Conservation (phyloP, 768 basidiomycete genomes). For the Pisolithus tinctorius region DNA sequence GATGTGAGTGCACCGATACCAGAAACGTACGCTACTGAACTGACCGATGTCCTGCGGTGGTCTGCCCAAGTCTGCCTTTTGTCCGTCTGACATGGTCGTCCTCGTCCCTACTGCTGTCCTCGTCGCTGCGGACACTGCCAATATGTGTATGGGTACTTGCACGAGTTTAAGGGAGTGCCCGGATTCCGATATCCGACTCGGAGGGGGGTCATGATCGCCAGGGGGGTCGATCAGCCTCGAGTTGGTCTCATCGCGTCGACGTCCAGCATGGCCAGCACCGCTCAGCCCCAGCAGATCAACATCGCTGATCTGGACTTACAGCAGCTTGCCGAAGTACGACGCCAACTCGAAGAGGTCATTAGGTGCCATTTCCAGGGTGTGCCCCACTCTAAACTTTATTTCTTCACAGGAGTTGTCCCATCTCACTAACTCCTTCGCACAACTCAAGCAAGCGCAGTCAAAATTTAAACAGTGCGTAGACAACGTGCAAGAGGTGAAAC, state of each 20-base stretch:
- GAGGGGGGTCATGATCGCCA: too few relatives aligned
- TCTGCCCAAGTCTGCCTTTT: slow-evolving; percentile 15
- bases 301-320: slow-evolving; percentile 77
- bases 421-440: slow-evolving; percentile 84
- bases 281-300: slow-evolving; percentile 64
- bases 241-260: background rate
- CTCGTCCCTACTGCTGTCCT: slow-evolving; percentile 8
- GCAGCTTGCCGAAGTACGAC: slow-evolving; percentile 84
- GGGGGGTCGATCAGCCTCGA: too few relatives aligned
- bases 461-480: slow-evolving; percentile 88
- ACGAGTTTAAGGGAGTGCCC: too few relatives aligned
- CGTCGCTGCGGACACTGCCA: slow-evolving; percentile 14
- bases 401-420: slow-evolving; percentile 78
- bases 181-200: too few relatives aligned
- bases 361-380: background rate
- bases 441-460: slow-evolving; percentile 87
- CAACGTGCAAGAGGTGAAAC: slow-evolving; percentile 69
- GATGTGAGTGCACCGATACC: background rate
- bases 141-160: slow-evolving; percentile 2
- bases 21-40: slow-evolving; percentile 3
- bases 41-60: slow-evolving; percentile 51
- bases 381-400: background rate
- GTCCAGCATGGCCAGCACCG: slow-evolving; percentile 27
- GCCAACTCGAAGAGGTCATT: slow-evolving; percentile 85
- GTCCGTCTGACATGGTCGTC: slow-evolving; percentile 26